Evolutionary conservation across 305 asterid species (phyloP).

Genomic region (Fraxinus angustifolia): DNA sequence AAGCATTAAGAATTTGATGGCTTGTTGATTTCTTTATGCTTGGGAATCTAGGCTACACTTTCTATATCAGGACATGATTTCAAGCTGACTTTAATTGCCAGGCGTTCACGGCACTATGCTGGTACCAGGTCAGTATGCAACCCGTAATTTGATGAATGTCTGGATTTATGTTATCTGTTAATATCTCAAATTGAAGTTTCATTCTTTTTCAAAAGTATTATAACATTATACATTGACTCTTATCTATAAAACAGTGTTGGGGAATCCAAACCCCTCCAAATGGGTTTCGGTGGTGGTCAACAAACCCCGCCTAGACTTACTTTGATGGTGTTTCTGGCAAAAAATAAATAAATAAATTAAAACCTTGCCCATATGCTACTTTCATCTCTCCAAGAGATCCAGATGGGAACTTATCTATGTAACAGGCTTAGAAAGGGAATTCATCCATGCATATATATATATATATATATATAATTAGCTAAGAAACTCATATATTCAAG

Average conservation of each 20-base stretch:
- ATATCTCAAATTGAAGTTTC: constrained; percentile 17
- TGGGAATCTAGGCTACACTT: constrained; percentile 56
- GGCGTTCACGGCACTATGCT: constrained; percentile 97
- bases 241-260: background rate
- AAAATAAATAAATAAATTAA: background rate
- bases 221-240: background rate
- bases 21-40: constrained; percentile 29
- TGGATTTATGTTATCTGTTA: constrained; percentile 16
- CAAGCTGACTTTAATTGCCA: constrained; percentile 70
- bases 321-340: background rate
- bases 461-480: background rate
- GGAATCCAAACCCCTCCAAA: background rate
- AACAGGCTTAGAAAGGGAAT: background rate
- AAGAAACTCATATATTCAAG: background rate
- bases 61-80: constrained; percentile 75
- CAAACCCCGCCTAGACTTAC: background rate
- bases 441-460: background rate
- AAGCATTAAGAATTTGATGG: constrained; percentile 20
- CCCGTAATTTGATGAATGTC: background rate
- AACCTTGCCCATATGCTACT: background rate
- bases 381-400: background rate
- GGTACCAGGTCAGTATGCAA: constrained; percentile 72
- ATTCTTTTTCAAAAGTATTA: background rate
- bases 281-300: background rate
- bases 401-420: background rate